Percentiles rank a stretch among this genome's conserved stretches.
Evolutionary conservation across 768 basidiomycete genomes (phyloP).

Genomic region (Leccinum disarticulatum): DNA sequence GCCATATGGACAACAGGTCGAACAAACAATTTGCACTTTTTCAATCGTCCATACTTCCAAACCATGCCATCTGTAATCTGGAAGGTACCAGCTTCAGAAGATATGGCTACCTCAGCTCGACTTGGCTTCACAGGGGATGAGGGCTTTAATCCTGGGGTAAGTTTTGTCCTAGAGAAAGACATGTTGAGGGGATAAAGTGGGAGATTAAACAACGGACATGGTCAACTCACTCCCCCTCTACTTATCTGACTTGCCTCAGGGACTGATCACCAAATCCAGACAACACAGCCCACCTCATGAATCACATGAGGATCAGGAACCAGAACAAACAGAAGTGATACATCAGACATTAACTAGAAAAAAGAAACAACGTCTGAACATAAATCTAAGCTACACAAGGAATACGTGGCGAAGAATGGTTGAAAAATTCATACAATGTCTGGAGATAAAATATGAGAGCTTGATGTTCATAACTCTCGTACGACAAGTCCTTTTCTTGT

Average conservation of each 20-base stretch:
- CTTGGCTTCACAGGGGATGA: not conserved
- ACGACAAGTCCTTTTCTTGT: not conserved
- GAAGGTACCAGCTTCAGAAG: not conserved
- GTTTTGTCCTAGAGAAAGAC: not conserved
- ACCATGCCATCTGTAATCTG: not conserved
- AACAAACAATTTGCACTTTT: not conserved
- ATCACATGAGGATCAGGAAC: no score
- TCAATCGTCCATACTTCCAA: not conserved
- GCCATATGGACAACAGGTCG: not conserved
- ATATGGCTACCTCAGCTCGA: no score
- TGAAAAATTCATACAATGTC: not conserved
- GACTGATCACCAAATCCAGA: no score
- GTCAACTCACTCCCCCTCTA: no score
- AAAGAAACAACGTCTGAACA: no score
- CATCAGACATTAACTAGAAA: no score
- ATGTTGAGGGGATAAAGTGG: not conserved
- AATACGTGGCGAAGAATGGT: not conserved
- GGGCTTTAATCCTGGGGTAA: not conserved
- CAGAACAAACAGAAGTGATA: no score
- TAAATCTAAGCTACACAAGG: no score
- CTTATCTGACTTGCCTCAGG: no score
- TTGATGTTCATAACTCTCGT: not conserved
- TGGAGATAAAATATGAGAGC: not conserved
- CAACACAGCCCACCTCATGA: no score
- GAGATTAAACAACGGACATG: not conserved